Conservation (phyloP, 2,329 filamentous ascomycete species). For the Sarocladium oryzae region DNA sequence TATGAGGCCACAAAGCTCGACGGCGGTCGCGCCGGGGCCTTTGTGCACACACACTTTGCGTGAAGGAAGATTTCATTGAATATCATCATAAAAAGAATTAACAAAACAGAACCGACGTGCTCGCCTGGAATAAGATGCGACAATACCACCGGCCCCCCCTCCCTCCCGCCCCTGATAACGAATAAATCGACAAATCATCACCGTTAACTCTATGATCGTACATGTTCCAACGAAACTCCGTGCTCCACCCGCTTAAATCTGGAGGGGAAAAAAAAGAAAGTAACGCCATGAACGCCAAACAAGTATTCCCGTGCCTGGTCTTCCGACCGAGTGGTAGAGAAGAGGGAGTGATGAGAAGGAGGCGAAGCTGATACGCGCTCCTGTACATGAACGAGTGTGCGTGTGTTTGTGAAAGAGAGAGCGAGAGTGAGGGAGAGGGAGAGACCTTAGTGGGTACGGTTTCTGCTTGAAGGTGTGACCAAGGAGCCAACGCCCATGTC, state of each 20-base stretch:
- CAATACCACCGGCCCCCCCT: too few relatives aligned
- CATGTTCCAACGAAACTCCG: too few relatives aligned
- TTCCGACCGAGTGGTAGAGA: neutral
- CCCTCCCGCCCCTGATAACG: too few relatives aligned
- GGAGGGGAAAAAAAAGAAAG: conserved; percentile 3
- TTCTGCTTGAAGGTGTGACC: conserved; percentile 42
- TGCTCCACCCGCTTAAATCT: neutral
- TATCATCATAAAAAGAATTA: neutral
- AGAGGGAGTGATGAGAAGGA: neutral
- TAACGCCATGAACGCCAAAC: conserved; percentile 8
- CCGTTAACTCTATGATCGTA: neutral
- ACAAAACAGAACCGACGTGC: too few relatives aligned
- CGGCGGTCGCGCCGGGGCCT: neutral
- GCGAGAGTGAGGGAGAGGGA: too few relatives aligned
- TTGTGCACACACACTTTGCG: neutral
- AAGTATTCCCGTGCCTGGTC: neutral
- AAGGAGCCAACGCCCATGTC: conserved; percentile 57
- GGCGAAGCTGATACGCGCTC: neutral
- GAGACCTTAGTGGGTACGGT: conserved; percentile 14
- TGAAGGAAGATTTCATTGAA: neutral
- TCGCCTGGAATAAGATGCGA: neutral
- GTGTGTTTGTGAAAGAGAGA: too few relatives aligned
- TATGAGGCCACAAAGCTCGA: neutral
- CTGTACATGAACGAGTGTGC: neutral
- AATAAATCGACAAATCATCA: too few relatives aligned